phyloP scores from a whole-genome alignment of 2,329 filamentous ascomycete genomes.

The Penicillium sp. region DNA sequence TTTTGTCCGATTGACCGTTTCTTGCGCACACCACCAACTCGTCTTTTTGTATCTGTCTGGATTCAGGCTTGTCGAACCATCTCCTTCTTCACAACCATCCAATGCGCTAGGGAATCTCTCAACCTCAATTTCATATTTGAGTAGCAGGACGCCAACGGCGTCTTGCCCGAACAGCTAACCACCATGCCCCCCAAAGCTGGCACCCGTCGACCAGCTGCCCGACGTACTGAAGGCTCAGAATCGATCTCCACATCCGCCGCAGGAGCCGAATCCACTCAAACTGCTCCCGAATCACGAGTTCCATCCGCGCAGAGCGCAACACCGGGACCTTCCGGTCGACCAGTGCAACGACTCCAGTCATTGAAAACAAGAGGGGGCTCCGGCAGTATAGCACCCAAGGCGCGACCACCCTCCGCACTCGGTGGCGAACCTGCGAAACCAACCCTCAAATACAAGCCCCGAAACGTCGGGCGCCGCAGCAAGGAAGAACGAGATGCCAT shows the following conservation, averaged over 20 bases:
- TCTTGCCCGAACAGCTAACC: constrained; percentile 10
- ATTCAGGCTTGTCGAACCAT: not conserved
- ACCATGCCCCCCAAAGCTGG: constrained; percentile 36
- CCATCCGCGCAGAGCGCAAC: constrained; percentile 12
- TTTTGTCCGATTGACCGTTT: constrained; percentile 4
- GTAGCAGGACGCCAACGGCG: constrained; percentile 15
- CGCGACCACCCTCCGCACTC: constrained; percentile 20
- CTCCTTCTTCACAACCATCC: not conserved
- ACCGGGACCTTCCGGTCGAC: constrained; percentile 24
- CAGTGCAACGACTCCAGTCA: constrained; percentile 42
- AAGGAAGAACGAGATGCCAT: constrained; percentile 46
- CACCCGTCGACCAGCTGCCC: constrained; percentile 25
- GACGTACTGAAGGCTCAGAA: constrained; percentile 13
- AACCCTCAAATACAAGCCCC: constrained; percentile 43
- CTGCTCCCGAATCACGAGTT: constrained; percentile 7
- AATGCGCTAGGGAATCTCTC: constrained; percentile 4
- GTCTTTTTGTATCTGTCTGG: not conserved
- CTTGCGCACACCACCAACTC: not conserved
- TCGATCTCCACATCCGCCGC: constrained; percentile 16
- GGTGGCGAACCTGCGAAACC: constrained; percentile 34
- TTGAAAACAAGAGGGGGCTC: constrained; percentile 38
- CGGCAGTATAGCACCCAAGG: constrained; percentile 34
- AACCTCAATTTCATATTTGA: not conserved
- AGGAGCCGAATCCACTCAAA: constrained; percentile 12
- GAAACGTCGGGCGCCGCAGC: constrained; percentile 39